Base-by-base conservation (phyloP, 2,329 filamentous ascomycete species). In the Dactylellina parvicollis region DNA sequence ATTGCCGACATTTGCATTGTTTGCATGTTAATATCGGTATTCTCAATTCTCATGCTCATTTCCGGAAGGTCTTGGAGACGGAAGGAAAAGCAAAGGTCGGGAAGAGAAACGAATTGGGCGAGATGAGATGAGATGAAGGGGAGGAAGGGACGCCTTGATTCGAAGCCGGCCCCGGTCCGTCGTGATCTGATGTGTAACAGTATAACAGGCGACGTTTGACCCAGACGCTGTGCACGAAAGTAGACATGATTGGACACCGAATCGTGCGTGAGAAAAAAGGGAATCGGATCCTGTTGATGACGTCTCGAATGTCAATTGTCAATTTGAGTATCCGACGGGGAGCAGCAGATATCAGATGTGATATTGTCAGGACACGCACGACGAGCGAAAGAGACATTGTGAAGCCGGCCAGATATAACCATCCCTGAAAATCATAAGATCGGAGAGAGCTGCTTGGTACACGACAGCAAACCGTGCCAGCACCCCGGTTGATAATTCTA, bases 51-150 rank as follows among this genome's bases (percentile, higher is more conserved):
- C 55, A 59, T 40, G 40, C 30, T 59, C 55, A 59, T 46, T 59
- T 69, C 55, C 55, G 64, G 64, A 60, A 69, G 64, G 64, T 69
- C 44, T 28, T 54, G 54, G 55, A 67, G 52, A 36, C 26, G 28
- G 38, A 34, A 40, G 40, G 34, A 59, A 59, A 47, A 32, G 34
- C 12, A 40, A 54, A n/a, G n/a, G 14, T 22, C 26, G 46, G n/a
- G 22, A 38, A 16, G 59, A 1, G 59, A 46, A 32, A 24, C 12
- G 32, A 36, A 5, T 32, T 30, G 54, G 28, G 14, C n/a, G 62
- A 20, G 64, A 69, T 54, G 64, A 69, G 64, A 69, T 52, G 54
- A 69, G 55, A 69, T 61, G 54, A 54, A 60, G 32, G 42, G 40
- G 16, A 18, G 26, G 7, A 10, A 44, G n/a, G n/a, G 22, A 34